A percentile compares a stretch with the other conserved stretches of the same genome.
Conservation (phyloP, 2,329 filamentous ascomycete species). For the Gremmenia infestans region DNA sequence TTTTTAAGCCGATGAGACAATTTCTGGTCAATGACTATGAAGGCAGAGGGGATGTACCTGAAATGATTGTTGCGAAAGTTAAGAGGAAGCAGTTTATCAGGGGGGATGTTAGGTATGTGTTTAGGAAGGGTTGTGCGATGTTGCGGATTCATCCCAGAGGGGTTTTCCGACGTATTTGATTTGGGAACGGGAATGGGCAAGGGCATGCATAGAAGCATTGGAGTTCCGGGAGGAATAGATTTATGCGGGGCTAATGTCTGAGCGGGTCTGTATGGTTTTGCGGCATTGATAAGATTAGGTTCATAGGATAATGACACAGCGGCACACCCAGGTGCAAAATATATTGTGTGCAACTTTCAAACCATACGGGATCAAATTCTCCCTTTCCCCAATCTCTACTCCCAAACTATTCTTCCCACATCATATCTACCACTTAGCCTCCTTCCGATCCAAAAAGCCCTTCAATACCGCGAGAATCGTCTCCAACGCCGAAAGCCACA, state of each 20-base stretch:
- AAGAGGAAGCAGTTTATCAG: conserved; percentile 28
- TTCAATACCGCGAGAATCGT: conserved; percentile 74
- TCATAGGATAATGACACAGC: neutral
- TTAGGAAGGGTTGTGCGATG: conserved; percentile 23
- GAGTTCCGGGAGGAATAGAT: neutral
- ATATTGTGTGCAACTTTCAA: neutral
- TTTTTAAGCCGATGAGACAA: conserved; percentile 21
- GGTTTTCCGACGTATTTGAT: conserved; percentile 21
- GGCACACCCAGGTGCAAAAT: neutral
- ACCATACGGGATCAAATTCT: neutral
- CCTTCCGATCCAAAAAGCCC: conserved; percentile 51
- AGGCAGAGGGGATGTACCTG: conserved; percentile 11
- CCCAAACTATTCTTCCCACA: neutral
- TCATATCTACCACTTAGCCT: conserved; percentile 35
- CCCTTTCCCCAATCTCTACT: neutral
- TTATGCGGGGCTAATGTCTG: neutral
- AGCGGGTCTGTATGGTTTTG: neutral
- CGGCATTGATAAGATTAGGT: neutral
- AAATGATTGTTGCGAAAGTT: conserved; percentile 25
- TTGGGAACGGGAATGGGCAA: neutral
- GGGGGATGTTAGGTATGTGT: conserved; percentile 25
- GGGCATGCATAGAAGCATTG: neutral
- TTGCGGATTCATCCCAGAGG: conserved; percentile 23
- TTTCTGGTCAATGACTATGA: conserved; percentile 26
- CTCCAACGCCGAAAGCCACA: conserved; percentile 74